These are phyloP conservation scores for Medicago arabica DNA, from an alignment of 306 rosid species.

Conservation along the genomic window DNA sequence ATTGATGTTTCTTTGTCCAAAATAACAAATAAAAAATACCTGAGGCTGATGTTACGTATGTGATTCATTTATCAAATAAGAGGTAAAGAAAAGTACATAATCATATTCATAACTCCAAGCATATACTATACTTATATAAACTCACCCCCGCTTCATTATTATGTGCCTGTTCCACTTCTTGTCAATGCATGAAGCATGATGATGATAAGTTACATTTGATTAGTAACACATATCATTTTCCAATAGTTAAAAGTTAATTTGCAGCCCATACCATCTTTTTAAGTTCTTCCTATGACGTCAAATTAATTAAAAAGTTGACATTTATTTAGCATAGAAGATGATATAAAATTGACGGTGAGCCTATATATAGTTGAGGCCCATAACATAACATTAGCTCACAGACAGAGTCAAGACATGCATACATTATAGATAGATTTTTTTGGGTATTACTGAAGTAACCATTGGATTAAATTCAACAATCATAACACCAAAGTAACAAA, in stretches of 20 bases:
- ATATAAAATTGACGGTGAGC: constrained; percentile 9
- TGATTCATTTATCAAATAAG: background rate
- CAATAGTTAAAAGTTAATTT: background rate
- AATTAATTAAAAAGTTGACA: constrained; percentile 23
- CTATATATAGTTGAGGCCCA: background rate
- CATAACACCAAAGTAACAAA: constrained; percentile 33
- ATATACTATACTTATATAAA: constrained; percentile 15
- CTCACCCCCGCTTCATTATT: constrained; percentile 28
- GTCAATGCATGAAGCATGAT: constrained; percentile 15
- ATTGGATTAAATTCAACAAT: constrained; percentile 28
- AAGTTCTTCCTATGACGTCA: background rate
- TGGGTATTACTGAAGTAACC: constrained; percentile 22
- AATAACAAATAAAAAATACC: too few species aligned
- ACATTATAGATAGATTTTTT: background rate
- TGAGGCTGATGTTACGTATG: too few species aligned
- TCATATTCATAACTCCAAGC: background rate
- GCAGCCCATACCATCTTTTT: background rate
- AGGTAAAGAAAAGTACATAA: constrained; percentile 15
- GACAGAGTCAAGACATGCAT: background rate
- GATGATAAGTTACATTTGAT: background rate
- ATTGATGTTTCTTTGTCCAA: too few species aligned
- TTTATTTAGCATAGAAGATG: constrained; percentile 19
- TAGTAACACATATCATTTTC: background rate
- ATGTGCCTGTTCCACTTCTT: background rate
- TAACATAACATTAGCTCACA: too few species aligned